Percentiles rank a stretch among this genome's conserved stretches.
These are phyloP conservation scores for Acacia acuminata DNA, from an alignment of 306 rosid species.

Conservation along the genomic window DNA sequence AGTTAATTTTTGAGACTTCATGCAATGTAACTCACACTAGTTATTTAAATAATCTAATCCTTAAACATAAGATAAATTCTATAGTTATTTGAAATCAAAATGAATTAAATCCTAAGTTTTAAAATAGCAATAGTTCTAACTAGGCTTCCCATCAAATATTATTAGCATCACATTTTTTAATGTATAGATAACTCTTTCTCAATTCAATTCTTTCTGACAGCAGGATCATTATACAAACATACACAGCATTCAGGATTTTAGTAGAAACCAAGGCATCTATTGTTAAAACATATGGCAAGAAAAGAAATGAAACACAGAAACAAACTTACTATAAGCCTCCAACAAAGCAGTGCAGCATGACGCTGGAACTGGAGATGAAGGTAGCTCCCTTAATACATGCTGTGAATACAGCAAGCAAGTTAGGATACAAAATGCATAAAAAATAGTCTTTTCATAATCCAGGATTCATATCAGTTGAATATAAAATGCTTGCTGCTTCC, in stretches of 20 bases:
- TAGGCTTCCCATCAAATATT: not conserved
- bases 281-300: constrained; percentile 12
- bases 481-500: constrained; percentile 14
- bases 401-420: constrained; percentile 45
- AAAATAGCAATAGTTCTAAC: not conserved
- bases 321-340: constrained; percentile 93
- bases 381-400: constrained; percentile 97
- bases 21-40: not conserved
- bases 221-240: not conserved
- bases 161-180: not conserved
- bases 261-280: constrained; percentile 9
- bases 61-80: not conserved
- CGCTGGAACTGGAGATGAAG: constrained; percentile 99
- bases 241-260: constrained; percentile 11
- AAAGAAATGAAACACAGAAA: constrained; percentile 11
- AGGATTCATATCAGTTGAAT: not conserved
- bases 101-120: not conserved
- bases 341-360: constrained; percentile 97
- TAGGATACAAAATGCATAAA: constrained; percentile 23
- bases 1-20: not conserved
- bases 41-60: no score
- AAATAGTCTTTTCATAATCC: not conserved
- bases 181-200: no score
- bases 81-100: no score
- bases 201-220: not conserved